Base-by-base conservation (phyloP, 495 filamentous ascomycete species). In the Penicillium lividum region DNA sequence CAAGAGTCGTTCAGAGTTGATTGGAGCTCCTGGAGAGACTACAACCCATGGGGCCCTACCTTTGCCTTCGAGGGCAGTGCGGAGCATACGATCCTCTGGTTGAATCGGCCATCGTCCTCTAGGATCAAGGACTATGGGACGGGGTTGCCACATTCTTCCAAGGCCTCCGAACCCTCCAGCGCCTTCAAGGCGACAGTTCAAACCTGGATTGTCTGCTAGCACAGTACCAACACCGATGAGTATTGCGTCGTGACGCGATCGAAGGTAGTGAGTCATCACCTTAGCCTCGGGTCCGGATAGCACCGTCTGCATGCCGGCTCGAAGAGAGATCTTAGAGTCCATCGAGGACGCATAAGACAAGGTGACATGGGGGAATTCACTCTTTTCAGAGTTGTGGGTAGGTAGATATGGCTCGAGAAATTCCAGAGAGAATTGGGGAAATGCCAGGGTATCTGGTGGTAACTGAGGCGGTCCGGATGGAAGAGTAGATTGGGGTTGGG, bases 331-430 rank as follows among this genome's bases (percentile, higher is more conserved):
- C 44, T 84, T 82, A 9, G 87, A 87, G 70, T 97, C 93, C 68
- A 97, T 86, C 5, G 92, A 96, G n/a, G 85, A 84, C 28, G 93
- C 93, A 69, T 89, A 97, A 34, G 93, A 96, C 36, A 97, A 75
- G 0, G 93, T 97, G 49, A 87, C 79, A 54, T 81, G 78, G 34
- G 79, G 79, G 38, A 72, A 66, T 13, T 70, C 63, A 34, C 71
- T 68, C 31, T 61, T 66, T 29, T 69, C 67, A 10, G 67, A 53
- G 29, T 63, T 52, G 4, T 70, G 27, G 8, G 25, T 30, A 18
- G 34, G 6, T 31, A 82, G 71, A 64, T 82, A 82, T 42, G 78
- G 69, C 13, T 80, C 69, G 34, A 82, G 64, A 50, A 80, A 79
- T 5, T 76, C 70, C n/a, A 80, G 63, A 3, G 68, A 54, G 58